Base-by-base conservation (phyloP, 345 rosid genomes). In the Boechera divaricarpa region DNA sequence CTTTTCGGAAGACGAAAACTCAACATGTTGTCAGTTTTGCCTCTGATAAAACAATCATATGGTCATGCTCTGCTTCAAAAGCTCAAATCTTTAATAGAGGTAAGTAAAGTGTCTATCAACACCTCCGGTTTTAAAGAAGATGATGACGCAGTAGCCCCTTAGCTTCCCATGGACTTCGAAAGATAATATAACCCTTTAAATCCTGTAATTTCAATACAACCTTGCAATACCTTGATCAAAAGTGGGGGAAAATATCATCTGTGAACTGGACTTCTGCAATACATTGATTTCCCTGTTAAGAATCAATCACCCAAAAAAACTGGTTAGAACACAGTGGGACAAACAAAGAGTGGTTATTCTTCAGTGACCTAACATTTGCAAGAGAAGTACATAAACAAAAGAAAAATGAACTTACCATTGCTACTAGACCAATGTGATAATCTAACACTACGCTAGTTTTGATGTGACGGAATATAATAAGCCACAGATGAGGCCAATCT, bases 351-450 rank as follows among this genome's bases (percentile, higher is more conserved):
- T 49, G 10, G 4, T 49, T 31, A 12, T 15, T 29, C n/a, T 13
- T 29, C 1, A 56, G 3, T 13, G 38, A 12, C 10, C 5, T 56
- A 56, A 56, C 39, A 35, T 60, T 18, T 36, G 13, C 13, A 60
- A 60, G 48, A 38, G 0, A 61, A 38, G 16, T 21, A 61, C 16
- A 39, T 5, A 61, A 15, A 33, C 1, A 38, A 24, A 38, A 21
- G 48, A 38, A 60, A 36, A 10, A 36, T 5, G 9, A 60, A 60
- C 65, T 62, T 62, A 39, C 48, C 49, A 62, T 62, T 41, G 3
- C 32, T 41, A 47, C 18, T 41, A 41, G 10, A 62, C 49, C 2
- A 41, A 24, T 62, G 35, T 26, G 5, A 62, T 41, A 62, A 18
- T 21, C 16, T 18, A 60, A 60, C 64, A 36, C 9, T 59, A 12